A percentile compares a stretch with the other conserved stretches of the same genome.
Conservation (phyloP, 176 grass and related monocot species). For the Secale cereale region DNA sequence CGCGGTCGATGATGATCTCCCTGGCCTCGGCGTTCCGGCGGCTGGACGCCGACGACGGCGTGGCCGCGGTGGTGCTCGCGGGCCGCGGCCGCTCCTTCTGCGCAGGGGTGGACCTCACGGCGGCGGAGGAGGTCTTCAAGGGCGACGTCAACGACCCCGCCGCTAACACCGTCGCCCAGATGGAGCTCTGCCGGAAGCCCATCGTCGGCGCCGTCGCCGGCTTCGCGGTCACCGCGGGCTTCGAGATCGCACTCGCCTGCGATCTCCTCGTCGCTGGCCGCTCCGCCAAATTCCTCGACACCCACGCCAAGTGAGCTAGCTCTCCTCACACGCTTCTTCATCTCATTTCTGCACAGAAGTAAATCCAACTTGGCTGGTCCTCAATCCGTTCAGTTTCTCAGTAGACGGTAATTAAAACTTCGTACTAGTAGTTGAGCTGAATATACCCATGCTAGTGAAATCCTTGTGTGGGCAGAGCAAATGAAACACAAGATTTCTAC, state of each 20-base stretch:
- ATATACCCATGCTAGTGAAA: not conserved
- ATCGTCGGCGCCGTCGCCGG: constrained; percentile 76
- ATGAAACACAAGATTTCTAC: not conserved
- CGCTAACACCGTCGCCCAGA: constrained; percentile 57
- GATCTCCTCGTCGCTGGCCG: constrained; percentile 72
- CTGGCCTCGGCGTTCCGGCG: constrained; percentile 57
- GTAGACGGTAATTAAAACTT: not conserved
- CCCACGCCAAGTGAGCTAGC: constrained; percentile 68
- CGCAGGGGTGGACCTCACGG: constrained; percentile 81
- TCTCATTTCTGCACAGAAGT: not conserved
- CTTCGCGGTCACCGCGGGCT: constrained; percentile 82
- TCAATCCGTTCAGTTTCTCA: not conserved
- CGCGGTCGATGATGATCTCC: constrained; percentile 70
- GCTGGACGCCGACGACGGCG: constrained; percentile 56
- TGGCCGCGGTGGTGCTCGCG: constrained; percentile 62
- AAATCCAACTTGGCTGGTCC: not conserved
- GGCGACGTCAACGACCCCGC: constrained; percentile 75
- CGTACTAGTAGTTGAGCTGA: no score
- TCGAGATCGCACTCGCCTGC: constrained; percentile 89
- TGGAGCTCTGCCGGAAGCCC: constrained; percentile 81
- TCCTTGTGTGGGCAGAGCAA: not conserved
- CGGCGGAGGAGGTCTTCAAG: constrained; percentile 92
- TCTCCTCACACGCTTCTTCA: not conserved
- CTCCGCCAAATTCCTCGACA: constrained; percentile 90
- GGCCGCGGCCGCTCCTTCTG: constrained; percentile 80